Evolutionary conservation across 176 grass and related monocot species (phyloP), one percentile per base, ranked within the genome.

Genomic region (Pontederia paniculata): DNA sequence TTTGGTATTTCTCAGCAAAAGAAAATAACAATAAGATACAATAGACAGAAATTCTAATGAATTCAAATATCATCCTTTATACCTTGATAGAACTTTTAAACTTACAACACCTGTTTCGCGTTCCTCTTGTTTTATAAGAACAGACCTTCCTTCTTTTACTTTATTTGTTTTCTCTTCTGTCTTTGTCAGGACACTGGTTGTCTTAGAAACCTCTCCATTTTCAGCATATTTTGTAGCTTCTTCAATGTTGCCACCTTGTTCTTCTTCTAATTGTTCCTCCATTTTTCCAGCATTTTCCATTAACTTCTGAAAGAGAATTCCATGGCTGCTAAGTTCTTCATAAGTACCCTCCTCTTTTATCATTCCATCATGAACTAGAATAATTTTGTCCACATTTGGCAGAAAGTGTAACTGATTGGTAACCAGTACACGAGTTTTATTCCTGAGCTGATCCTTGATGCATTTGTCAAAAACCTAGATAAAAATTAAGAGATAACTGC

Each of bases 241-340:
- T 50, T 42, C 44, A 54, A 28, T 23, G 65, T 76, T 81, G 44
- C 21, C 84, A 54, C 60, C 87, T 9, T 66, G 42, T 65, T 86
- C 83, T 45, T 91, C 93, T 70, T 98, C 83, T 17, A 57, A 61
- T 52, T 98, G 80, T 75, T 98, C 93, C 57, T 98, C 93, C 93
- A 98, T 88, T 80, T 98, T 98, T 53, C 93, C 93, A 78, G 93
- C 93, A 76, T 98, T 98, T 88, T 98, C 93, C 93, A 98, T 98
- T 37, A 98, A 77, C 19, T 84, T 98, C 60, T 91, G 85, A 65
- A 98, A 98, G 28, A 88, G 79, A 14, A 84, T 72, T 23, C 93
- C 93, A 12, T 50, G 81, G 20, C 75, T 74, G 73, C 80, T 98
- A 74, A 98, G 83, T 79, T 98, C 80, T 74, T 98, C 93, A 79